Conservation (phyloP, 768 basidiomycete species). For the Serendipita vermifera region DNA sequence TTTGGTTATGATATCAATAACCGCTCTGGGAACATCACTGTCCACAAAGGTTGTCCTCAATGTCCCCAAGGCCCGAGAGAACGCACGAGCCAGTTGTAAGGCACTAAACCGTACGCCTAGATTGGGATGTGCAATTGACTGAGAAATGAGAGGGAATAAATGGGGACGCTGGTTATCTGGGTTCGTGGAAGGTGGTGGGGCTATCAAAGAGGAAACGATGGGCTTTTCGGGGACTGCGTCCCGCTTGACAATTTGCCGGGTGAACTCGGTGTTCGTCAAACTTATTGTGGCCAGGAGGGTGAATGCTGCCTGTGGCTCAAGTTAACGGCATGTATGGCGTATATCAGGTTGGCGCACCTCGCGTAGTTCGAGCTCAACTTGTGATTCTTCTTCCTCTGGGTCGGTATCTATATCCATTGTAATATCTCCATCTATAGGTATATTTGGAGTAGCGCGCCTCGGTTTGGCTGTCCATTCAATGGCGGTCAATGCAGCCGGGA, state of each 20-base stretch:
- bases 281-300: conserved; percentile 2
- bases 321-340: conserved; percentile 19
- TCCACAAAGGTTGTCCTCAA: conserved; percentile 78
- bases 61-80: conserved; percentile 67
- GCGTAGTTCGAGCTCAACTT: conserved; percentile 13
- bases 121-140: conserved; percentile 45
- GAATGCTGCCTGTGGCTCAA: conserved; percentile 26
- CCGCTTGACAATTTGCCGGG: conserved; percentile 25
- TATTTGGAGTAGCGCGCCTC: conserved; percentile 31
- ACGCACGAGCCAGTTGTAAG: conserved; percentile 70
- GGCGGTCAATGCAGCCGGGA: conserved; percentile 24
- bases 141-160: conserved; percentile 42
- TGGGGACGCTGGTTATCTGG: conserved; percentile 46
- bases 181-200: too few species aligned
- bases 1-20: conserved; percentile 47
- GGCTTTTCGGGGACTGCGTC: conserved; percentile 64
- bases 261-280: not conserved
- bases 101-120: conserved; percentile 74
- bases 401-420: not conserved
- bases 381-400: conserved; percentile 14
- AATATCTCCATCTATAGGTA: too few species aligned
- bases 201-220: conserved; percentile 60
- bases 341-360: conserved; percentile 15
- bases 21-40: conserved; percentile 56
- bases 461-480: not conserved